A percentile compares a stretch with the other conserved stretches of the same genome.
These are phyloP conservation scores for Suhomyces ambrosiae DNA, from an alignment of 1,139 yeast species.

Conservation along the genomic window DNA sequence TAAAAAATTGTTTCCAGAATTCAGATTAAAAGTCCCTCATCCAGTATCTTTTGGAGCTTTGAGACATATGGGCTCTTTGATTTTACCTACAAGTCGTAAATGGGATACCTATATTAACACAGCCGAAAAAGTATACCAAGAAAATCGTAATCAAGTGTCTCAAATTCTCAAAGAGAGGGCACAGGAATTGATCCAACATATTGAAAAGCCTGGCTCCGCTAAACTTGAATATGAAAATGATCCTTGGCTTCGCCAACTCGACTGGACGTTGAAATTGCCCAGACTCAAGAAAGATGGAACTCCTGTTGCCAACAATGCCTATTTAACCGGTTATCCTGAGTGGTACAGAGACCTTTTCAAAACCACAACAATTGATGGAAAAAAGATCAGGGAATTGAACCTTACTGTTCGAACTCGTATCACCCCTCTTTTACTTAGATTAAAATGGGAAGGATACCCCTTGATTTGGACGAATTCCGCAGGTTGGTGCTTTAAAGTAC, in stretches of 20 bases:
- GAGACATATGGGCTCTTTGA: constrained; percentile 70
- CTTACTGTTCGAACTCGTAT: constrained; percentile 73
- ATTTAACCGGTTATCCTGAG: constrained; percentile 86
- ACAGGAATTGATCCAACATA: constrained; percentile 51
- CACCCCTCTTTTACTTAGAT: constrained; percentile 71
- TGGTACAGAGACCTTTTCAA: constrained; percentile 85
- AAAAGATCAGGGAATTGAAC: constrained; percentile 42
- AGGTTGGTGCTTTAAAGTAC: constrained; percentile 90
- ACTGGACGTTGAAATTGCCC: constrained; percentile 74
- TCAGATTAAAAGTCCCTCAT: constrained; percentile 74
- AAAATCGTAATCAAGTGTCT: constrained; percentile 59
- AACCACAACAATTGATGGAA: constrained; percentile 35
- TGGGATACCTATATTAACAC: constrained; percentile 75
- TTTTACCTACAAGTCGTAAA: constrained; percentile 72
- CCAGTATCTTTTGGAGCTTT: constrained; percentile 94
- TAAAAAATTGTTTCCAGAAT: constrained; percentile 68
- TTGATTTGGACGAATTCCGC: constrained; percentile 72
- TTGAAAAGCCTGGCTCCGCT: constrained; percentile 26
- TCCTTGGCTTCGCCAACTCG: constrained; percentile 88
- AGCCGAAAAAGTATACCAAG: constrained; percentile 69
- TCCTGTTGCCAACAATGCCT: constrained; percentile 76
- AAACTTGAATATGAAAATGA: constrained; percentile 48
- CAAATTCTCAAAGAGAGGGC: constrained; percentile 62
- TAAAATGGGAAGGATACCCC: constrained; percentile 87
- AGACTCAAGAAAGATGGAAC: constrained; percentile 69